phyloP scores from a whole-genome alignment of 2,329 filamentous ascomycete species.

The Calonectria multiphialidica region DNA sequence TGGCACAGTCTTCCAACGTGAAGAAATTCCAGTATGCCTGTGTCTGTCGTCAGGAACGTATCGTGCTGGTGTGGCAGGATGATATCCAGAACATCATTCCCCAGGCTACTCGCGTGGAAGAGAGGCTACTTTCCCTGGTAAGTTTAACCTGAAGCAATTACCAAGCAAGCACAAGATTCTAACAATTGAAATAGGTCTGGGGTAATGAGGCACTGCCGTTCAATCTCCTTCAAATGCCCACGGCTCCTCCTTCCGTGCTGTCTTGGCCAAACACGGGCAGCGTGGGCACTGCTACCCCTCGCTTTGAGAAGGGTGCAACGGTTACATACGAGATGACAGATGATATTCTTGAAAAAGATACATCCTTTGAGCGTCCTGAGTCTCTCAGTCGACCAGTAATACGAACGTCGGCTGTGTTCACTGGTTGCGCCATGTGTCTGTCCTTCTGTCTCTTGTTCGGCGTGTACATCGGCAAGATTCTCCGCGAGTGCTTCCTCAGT shows the following conservation, averaged over 20 bases:
- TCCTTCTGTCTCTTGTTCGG: constrained; percentile 54
- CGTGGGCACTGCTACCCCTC: not conserved
- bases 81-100: constrained; percentile 15
- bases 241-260: not conserved
- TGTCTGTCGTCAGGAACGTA: constrained; percentile 9
- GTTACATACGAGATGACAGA: constrained; percentile 1
- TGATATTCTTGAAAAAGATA: constrained; percentile 11
- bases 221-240: constrained; percentile 16
- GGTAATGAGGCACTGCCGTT: constrained; percentile 9
- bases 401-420: constrained; percentile 39
- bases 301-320: not conserved
- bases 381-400: constrained; percentile 6
- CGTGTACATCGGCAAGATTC: constrained; percentile 50
- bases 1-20: constrained; percentile 4
- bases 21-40: constrained; percentile 22
- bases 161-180: not conserved
- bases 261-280: constrained; percentile 10
- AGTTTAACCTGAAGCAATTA: not conserved
- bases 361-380: constrained; percentile 2
- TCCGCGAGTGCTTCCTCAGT: constrained; percentile 54
- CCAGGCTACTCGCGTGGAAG: constrained; percentile 14
- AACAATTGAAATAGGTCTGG: not conserved
- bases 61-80: constrained; percentile 12
- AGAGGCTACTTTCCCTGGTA: constrained; percentile 8
- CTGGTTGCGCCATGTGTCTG: constrained; percentile 52